Conservation (phyloP, 2,329 filamentous ascomycete genomes). For the Mycosphaerella arachidis region DNA sequence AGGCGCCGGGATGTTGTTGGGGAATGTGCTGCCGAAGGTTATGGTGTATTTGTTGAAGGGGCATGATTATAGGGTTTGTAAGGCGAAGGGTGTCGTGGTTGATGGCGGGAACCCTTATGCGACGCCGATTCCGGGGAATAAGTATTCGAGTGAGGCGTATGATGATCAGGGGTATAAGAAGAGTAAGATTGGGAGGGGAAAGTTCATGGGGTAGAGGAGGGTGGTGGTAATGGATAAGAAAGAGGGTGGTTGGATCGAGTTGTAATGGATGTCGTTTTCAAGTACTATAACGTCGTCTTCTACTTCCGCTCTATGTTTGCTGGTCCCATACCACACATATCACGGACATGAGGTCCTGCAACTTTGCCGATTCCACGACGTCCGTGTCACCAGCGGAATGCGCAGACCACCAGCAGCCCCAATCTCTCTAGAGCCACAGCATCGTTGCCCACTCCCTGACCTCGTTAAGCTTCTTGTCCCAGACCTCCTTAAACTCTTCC, state of each 20-base stretch:
- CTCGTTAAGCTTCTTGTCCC: too few species aligned
- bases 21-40: conserved; percentile 24
- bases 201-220: neutral
- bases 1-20: conserved; percentile 31
- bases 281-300: too few species aligned
- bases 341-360: too few species aligned
- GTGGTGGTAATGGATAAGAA: neutral
- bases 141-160: neutral
- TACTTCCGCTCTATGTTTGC: too few species aligned
- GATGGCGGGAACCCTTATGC: conserved; percentile 6
- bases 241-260: neutral
- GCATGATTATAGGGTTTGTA: conserved; percentile 22
- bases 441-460: too few species aligned
- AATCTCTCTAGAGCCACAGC: too few species aligned
- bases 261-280: too few species aligned
- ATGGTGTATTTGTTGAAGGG: conserved; percentile 32
- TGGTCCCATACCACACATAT: too few species aligned
- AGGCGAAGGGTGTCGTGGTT: conserved; percentile 4
- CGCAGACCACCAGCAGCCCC: too few species aligned
- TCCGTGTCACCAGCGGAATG: too few species aligned
- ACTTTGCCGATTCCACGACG: too few species aligned
- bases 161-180: neutral
- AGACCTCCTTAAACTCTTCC: too few species aligned
- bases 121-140: conserved; percentile 1
- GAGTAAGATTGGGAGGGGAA: neutral